phyloP scores from a whole-genome alignment of 106 monocot genomes.

The Dioscorea zingiberensis region DNA sequence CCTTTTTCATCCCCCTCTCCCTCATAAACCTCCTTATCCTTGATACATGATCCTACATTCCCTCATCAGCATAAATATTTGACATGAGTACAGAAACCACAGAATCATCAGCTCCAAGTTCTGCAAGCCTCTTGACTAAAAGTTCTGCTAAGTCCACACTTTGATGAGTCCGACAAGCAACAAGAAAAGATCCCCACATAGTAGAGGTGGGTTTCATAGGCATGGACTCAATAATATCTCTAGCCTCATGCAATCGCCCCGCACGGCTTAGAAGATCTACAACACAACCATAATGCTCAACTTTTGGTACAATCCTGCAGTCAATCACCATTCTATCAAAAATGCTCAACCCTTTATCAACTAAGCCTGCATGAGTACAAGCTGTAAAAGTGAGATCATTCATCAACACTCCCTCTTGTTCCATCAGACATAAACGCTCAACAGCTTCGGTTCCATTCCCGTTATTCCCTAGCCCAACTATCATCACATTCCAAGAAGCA shows the following conservation, averaged over 20 bases:
- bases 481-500: too few species aligned
- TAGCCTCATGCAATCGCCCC: slow-evolving; percentile 29
- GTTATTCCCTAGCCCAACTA: slow-evolving; percentile 44
- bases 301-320: too few species aligned
- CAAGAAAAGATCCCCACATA: too few species aligned
- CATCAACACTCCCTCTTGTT: slow-evolving; percentile 16
- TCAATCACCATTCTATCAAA: too few species aligned
- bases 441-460: slow-evolving; percentile 37
- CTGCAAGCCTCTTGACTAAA: slow-evolving; percentile 14
- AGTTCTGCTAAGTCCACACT: slow-evolving; percentile 40
- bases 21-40: slow-evolving; percentile 32
- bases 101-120: slow-evolving; percentile 31
- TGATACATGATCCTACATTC: too few species aligned
- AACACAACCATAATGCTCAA: too few species aligned
- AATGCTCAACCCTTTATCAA: too few species aligned
- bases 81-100: slow-evolving; percentile 46
- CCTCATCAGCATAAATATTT: too few species aligned
- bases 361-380: slow-evolving; percentile 32
- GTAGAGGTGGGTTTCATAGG: too few species aligned
- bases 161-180: too few species aligned
- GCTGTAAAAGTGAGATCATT: slow-evolving; percentile 48
- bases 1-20: slow-evolving; percentile 38
- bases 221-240: too few species aligned
- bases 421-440: slow-evolving; percentile 38
- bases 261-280: slow-evolving; percentile 50